Conservation (phyloP, 2,329 filamentous ascomycete genomes). For the Pyrenophora teres region DNA sequence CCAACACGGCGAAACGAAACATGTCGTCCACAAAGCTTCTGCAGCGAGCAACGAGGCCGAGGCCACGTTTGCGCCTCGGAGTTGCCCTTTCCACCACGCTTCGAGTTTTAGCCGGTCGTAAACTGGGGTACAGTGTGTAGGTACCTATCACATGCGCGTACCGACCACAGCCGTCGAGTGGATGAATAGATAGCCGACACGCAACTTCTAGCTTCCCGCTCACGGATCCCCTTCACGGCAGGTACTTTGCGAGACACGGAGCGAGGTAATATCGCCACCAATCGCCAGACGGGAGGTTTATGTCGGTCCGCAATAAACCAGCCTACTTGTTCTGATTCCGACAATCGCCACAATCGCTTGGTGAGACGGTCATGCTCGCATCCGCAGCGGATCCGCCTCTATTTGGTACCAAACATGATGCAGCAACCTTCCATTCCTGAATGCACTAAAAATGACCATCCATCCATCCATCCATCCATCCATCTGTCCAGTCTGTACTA, state of each 20-base stretch:
- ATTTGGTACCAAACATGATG: conserved; percentile 1
- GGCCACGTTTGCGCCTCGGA: background rate
- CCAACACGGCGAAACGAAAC: conserved; percentile 26
- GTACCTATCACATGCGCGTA: conserved; percentile 30
- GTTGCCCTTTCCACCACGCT: conserved; percentile 1
- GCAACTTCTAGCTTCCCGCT: conserved; percentile 32
- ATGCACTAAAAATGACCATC: background rate
- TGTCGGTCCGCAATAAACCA: conserved; percentile 7
- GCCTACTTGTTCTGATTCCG: background rate
- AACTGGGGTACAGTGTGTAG: conserved; percentile 46
- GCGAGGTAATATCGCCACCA: conserved; percentile 6
- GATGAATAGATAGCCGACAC: conserved; percentile 28
- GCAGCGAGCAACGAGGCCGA: conserved; percentile 9
- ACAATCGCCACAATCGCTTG: conserved; percentile 3
- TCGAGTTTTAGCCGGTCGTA: conserved; percentile 17
- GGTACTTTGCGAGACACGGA: background rate
- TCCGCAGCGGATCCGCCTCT: conserved; percentile 10
- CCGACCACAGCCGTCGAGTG: conserved; percentile 28
- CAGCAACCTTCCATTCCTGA: conserved; percentile 7
- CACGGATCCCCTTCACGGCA: conserved; percentile 15
- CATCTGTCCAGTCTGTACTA: conserved; percentile 1
- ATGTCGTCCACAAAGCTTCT: conserved; percentile 22
- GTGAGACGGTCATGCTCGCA: conserved; percentile 3
- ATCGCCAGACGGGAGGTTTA: background rate
- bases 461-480: background rate